Percentiles rank a stretch among this genome's conserved stretches.
These are phyloP conservation scores for Thyridium curvatum DNA, from an alignment of 2,329 filamentous ascomycete genomes.

Conservation along the genomic window DNA sequence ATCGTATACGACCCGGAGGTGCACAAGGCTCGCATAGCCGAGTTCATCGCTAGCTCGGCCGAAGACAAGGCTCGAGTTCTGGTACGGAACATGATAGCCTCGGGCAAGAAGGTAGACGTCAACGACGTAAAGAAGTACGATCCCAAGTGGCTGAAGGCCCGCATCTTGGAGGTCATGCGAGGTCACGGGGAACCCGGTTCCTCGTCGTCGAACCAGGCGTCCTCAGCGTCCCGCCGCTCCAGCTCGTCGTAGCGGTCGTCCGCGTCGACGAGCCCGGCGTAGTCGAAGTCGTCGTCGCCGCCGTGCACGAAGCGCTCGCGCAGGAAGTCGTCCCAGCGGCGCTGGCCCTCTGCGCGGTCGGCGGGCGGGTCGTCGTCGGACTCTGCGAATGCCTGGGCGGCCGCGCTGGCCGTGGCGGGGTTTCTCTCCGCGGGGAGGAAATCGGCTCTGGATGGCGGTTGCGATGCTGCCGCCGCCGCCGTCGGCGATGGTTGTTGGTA, in stretches of 20 bases:
- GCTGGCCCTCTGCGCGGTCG: slow-evolving; percentile 58
- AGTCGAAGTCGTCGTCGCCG: slow-evolving; percentile 74
- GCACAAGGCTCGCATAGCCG: too few species aligned
- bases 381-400: too few species aligned
- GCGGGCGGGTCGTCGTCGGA: slow-evolving; percentile 38
- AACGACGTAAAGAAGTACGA: too few species aligned
- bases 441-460: slow-evolving; percentile 1
- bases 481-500: background rate
- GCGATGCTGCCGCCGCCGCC: background rate
- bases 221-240: slow-evolving; percentile 56
- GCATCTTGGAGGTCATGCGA: too few species aligned
- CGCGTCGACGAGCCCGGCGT: slow-evolving; percentile 55
- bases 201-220: slow-evolving; percentile 76
- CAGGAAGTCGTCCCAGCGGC: slow-evolving; percentile 68
- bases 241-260: slow-evolving; percentile 65
- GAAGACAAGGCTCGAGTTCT: too few species aligned
- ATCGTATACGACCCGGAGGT: too few species aligned
- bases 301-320: slow-evolving; percentile 69
- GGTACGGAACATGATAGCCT: too few species aligned
- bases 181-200: too few species aligned
- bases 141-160: too few species aligned
- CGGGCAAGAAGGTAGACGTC: background rate
- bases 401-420: too few species aligned
- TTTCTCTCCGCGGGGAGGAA: too few species aligned
- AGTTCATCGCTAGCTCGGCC: too few species aligned